Conservation (phyloP, 306 rosid genomes). For the Crotalaria pallida region DNA sequence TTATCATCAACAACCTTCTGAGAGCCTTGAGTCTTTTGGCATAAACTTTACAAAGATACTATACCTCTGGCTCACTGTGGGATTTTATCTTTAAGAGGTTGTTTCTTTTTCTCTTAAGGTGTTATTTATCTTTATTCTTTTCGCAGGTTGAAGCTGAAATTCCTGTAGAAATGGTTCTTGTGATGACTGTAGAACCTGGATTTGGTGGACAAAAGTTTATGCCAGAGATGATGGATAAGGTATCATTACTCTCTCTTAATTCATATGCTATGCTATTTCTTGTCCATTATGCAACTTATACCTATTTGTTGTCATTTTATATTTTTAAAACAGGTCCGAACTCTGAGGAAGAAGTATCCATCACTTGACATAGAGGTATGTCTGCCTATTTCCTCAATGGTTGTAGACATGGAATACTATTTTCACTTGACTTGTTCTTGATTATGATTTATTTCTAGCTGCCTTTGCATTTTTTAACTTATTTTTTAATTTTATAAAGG, state of each 20-base stretch:
- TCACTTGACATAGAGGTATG: slow-evolving; percentile 84
- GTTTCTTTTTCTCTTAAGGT: background rate
- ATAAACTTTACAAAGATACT: background rate
- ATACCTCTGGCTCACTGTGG: background rate
- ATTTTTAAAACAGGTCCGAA: slow-evolving; percentile 55
- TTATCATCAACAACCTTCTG: background rate
- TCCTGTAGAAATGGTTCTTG: slow-evolving; percentile 96
- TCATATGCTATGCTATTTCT: background rate
- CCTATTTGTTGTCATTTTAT: background rate
- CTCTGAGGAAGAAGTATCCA: slow-evolving; percentile 84
- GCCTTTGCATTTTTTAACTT: background rate
- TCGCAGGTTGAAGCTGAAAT: slow-evolving; percentile 76
- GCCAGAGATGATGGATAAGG: slow-evolving; percentile 92
- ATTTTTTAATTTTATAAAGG: background rate
- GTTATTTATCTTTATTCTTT: slow-evolving; percentile 10
- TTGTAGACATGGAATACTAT: background rate
- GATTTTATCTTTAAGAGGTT: background rate
- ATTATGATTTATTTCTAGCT: slow-evolving; percentile 2
- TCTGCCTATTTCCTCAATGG: slow-evolving; percentile 15
- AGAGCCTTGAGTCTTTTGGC: background rate
- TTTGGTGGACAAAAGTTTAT: slow-evolving; percentile 98
- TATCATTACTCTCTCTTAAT: slow-evolving; percentile 14
- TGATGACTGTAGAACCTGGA: slow-evolving; percentile 99
- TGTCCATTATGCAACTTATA: background rate
- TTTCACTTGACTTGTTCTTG: slow-evolving; percentile 7